Conservation (phyloP, 768 basidiomycete species). For the Hericium alpestre region DNA sequence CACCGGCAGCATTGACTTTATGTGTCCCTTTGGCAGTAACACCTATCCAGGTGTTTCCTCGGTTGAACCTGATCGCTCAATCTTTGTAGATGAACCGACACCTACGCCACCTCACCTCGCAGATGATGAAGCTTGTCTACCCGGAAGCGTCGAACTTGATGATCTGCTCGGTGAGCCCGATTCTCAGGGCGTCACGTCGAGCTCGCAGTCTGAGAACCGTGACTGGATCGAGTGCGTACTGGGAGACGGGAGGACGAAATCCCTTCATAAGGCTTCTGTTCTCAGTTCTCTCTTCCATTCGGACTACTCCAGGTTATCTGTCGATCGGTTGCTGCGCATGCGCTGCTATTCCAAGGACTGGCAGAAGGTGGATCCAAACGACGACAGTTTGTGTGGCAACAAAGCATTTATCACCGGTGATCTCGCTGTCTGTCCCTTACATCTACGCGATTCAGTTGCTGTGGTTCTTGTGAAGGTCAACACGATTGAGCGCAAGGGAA, state of each 20-base stretch:
- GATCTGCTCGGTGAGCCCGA: background rate
- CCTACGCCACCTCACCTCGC: too few species aligned
- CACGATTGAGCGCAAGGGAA: too few species aligned
- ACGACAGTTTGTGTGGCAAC: background rate
- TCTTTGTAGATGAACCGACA: background rate
- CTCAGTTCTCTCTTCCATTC: background rate
- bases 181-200: background rate
- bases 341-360: background rate
- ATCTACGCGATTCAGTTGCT: too few species aligned
- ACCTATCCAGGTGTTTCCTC: background rate
- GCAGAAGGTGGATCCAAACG: background rate
- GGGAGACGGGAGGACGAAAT: background rate
- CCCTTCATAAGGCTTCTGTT: background rate
- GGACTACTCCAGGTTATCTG: background rate
- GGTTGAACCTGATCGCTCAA: background rate
- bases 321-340: background rate
- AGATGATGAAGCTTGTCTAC: too few species aligned
- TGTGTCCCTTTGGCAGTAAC: background rate
- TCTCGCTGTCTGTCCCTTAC: background rate
- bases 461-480: too few species aligned
- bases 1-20: background rate
- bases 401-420: background rate
- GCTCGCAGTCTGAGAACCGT: background rate
- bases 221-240: background rate
- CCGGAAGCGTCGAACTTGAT: background rate